phyloP scores from a whole-genome alignment of 176 grass and related monocot genomes.

The Oropetium thomaeum region DNA sequence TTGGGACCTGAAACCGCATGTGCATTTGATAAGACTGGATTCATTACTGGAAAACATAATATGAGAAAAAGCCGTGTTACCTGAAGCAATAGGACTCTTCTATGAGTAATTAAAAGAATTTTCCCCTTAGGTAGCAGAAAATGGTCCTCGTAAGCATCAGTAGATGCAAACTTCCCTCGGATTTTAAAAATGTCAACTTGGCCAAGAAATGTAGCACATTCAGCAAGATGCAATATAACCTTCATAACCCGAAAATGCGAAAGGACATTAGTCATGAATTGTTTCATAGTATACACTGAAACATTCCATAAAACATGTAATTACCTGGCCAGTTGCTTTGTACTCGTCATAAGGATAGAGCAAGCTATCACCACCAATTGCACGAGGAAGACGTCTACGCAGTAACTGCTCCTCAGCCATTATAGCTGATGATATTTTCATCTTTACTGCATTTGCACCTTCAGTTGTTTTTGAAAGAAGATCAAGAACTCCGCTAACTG shows the following conservation, averaged over 20 bases:
- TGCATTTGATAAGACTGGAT: slow-evolving; percentile 28
- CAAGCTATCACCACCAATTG: slow-evolving; percentile 88
- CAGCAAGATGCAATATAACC: slow-evolving; percentile 90
- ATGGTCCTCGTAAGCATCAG: slow-evolving; percentile 97
- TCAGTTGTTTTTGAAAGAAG: slow-evolving; percentile 96
- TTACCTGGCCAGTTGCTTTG: slow-evolving; percentile 95
- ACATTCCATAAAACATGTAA: slow-evolving; percentile 13
- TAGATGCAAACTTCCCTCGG: slow-evolving; percentile 93
- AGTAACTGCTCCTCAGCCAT: slow-evolving; percentile 91
- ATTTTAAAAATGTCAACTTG: slow-evolving; percentile 99
- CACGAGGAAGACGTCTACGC: slow-evolving; percentile 71
- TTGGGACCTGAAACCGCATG: slow-evolving; percentile 61
- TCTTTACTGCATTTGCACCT: slow-evolving; percentile 98
- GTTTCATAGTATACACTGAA: slow-evolving; percentile 27
- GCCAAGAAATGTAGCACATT: slow-evolving; percentile 87
- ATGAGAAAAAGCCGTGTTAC: slow-evolving; percentile 36
- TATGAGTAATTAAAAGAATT: slow-evolving; percentile 78
- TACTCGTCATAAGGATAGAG: slow-evolving; percentile 79
- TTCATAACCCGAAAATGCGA: slow-evolving; percentile 39
- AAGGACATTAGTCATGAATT: slow-evolving; percentile 17
- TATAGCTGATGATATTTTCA: slow-evolving; percentile 98
- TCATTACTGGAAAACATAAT: slow-evolving; percentile 13
- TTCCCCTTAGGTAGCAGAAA: slow-evolving; percentile 89
- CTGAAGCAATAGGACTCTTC: slow-evolving; percentile 82
- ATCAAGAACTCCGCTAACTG: slow-evolving; percentile 96